phyloP scores from a whole-genome alignment of 495 filamentous ascomycete genomes.

The Penicillium atrosanguineum region DNA sequence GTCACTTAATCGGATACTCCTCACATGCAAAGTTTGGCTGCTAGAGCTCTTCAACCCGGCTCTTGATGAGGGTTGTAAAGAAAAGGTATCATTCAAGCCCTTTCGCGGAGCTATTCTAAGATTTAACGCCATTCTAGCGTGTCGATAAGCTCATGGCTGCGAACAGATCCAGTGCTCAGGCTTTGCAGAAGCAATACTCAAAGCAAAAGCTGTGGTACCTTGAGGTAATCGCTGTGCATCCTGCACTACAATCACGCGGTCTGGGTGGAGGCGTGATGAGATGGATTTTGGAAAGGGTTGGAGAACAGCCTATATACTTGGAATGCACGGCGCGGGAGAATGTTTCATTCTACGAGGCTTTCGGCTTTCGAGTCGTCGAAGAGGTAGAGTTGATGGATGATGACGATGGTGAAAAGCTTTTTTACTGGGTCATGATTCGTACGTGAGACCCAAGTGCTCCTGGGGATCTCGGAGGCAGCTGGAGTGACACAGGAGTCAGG shows the following conservation, averaged over 20 bases:
- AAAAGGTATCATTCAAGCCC: constrained; percentile 8
- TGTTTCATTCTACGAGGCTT: constrained; percentile 25
- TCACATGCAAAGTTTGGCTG: constrained; percentile 20
- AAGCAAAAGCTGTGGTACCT: constrained; percentile 25
- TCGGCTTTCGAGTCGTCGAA: constrained; percentile 25
- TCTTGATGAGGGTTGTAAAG: constrained; percentile 11
- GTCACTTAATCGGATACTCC: constrained; percentile 11
- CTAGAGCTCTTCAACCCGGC: constrained; percentile 17
- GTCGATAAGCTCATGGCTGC: constrained; percentile 13
- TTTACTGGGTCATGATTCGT: constrained; percentile 31
- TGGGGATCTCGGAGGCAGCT: no score
- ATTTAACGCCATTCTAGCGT: constrained; percentile 11
- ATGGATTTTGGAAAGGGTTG: constrained; percentile 12
- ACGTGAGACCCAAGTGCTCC: background rate
- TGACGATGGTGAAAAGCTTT: constrained; percentile 1
- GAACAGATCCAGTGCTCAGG: constrained; percentile 6
- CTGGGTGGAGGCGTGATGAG: constrained; percentile 20
- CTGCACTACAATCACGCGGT: constrained; percentile 25
- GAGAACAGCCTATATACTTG: constrained; percentile 17
- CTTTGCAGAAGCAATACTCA: constrained; percentile 8
- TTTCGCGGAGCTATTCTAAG: no score
- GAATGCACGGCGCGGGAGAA: constrained; percentile 27
- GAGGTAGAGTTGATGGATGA: constrained; percentile 23
- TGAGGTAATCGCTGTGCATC: constrained; percentile 32
- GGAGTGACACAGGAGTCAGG: background rate